These are phyloP conservation scores for Porcisia hertigi DNA, from an alignment of 208 protist genomes.

Conservation along the genomic window DNA sequence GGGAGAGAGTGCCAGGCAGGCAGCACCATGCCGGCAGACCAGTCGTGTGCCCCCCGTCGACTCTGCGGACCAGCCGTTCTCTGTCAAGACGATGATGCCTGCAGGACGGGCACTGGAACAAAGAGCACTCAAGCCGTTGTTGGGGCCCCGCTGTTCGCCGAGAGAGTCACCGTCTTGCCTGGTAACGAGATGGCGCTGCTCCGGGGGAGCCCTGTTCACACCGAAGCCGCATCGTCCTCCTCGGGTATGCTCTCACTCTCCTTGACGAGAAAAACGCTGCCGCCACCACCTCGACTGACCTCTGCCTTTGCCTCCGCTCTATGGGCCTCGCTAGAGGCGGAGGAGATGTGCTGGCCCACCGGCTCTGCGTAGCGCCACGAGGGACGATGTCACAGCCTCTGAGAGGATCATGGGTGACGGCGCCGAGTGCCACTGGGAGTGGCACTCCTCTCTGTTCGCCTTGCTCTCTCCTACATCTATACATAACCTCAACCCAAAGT, in stretches of 20 bases:
- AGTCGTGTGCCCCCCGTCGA: not conserved
- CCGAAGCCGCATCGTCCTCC: not conserved
- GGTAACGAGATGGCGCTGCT: slow-evolving; percentile 1
- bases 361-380: not conserved
- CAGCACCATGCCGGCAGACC: not conserved
- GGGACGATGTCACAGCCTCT: not conserved
- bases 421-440: not conserved
- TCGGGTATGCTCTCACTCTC: not conserved
- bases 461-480: not conserved
- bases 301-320: slow-evolving; percentile 17
- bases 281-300: slow-evolving; percentile 2
- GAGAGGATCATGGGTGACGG: too few species aligned
- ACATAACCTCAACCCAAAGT: not conserved
- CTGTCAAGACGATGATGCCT: not conserved
- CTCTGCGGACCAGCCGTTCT: slow-evolving; percentile 26
- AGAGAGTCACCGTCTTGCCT: slow-evolving; percentile 9
- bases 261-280: not conserved
- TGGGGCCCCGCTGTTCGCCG: not conserved
- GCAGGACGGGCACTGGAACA: too few species aligned
- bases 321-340: slow-evolving; percentile 25
- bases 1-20: not conserved
- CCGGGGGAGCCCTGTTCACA: not conserved
- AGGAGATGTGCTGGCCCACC: slow-evolving; percentile 11
- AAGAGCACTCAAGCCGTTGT: not conserved
- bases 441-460: not conserved